Percentiles rank a stretch among this genome's conserved stretches.
phyloP scores from a whole-genome alignment of 495 filamentous ascomycete species.

The Cercophora scortea region DNA sequence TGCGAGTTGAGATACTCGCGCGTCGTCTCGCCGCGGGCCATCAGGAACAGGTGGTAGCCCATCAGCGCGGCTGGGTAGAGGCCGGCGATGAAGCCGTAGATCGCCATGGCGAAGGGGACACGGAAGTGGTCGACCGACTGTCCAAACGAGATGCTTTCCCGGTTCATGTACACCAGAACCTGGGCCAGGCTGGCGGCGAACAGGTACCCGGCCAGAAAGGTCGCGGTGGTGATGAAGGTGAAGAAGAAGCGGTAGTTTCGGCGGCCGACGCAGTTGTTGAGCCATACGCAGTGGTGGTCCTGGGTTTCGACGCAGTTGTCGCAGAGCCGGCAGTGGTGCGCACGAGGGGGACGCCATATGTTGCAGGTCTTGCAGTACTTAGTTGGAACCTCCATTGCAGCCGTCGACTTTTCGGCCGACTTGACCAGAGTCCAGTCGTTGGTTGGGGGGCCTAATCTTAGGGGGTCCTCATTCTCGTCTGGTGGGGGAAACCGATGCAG shows the following conservation, averaged over 20 bases:
- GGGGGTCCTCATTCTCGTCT: slow-evolving; percentile 63
- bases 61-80: slow-evolving; percentile 79
- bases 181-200: slow-evolving; percentile 71
- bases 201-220: slow-evolving; percentile 69
- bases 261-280: slow-evolving; percentile 96
- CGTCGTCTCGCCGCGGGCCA: slow-evolving; percentile 86
- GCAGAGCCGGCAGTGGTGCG: slow-evolving; percentile 92
- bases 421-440: slow-evolving; percentile 90
- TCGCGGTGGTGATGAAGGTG: slow-evolving; percentile 68
- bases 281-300: slow-evolving; percentile 98
- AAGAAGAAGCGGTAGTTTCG: slow-evolving; percentile 99
- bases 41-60: slow-evolving; percentile 84
- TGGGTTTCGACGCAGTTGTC: slow-evolving; percentile 97
- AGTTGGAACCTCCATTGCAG: slow-evolving; percentile 92
- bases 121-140: slow-evolving; percentile 58
- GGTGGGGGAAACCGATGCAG: slow-evolving; percentile 49
- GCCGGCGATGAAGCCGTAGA: slow-evolving; percentile 66
- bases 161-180: slow-evolving; percentile 60
- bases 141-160: slow-evolving; percentile 55
- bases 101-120: slow-evolving; percentile 81
- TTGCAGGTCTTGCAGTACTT: slow-evolving; percentile 97
- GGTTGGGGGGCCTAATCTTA: slow-evolving; percentile 70
- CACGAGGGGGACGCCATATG: slow-evolving; percentile 91
- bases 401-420: slow-evolving; percentile 59
- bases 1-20: slow-evolving; percentile 92